Evolutionary conservation across 2,329 filamentous ascomycete species (phyloP), one percentile per base, ranked within the genome.

Genomic region (Stagonosporopsis cucurbitacearum): DNA sequence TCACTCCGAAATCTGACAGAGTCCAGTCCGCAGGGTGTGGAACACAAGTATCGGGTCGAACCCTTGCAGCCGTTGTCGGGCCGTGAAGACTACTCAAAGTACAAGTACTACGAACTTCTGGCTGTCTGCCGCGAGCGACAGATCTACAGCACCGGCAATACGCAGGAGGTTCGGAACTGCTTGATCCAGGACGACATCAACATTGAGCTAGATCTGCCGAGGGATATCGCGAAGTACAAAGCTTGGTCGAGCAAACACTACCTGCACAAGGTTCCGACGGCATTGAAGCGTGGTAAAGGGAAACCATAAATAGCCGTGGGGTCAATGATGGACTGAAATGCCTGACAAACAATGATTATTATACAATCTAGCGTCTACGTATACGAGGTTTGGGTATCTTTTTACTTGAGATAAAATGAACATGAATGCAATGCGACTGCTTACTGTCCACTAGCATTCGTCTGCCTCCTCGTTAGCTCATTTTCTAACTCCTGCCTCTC

Each of bases 401-500:
- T 51, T 19, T 41, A 22, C 40, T 44, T 22, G 4, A 44, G 7
- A n/a, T n/a, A 39, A 30, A 37, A 20, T 19, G 32, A 20, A 40
- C 40, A 15, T 32, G 12, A 20, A 46, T 8, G 15, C 3, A 40
- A 35, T 8, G 1, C 5, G 17, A 33, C 4, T 37, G 1, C 15
- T 33, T 17, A 42, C 20, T 36, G 23, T 4, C 22, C 23, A 22
- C 53, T 56, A 5, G 50, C 42, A 45, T 61, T 45, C 8, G 59
- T 64, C 8, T 58, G 47, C 32, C 66, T 62, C 25, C 62, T 63
- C 17, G 59, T 59, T 55, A 74, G 57, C 49, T 73, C 71, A 6
- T 57, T 60, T 54, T 73, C 70, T 25, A 75, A 33, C 46, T 74
- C 70, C 8, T 56, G 63, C 41, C 49, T 66, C 55, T 75, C 72